phyloP scores from a whole-genome alignment of 1,139 yeast species.

The Zygoascus sp. region DNA sequence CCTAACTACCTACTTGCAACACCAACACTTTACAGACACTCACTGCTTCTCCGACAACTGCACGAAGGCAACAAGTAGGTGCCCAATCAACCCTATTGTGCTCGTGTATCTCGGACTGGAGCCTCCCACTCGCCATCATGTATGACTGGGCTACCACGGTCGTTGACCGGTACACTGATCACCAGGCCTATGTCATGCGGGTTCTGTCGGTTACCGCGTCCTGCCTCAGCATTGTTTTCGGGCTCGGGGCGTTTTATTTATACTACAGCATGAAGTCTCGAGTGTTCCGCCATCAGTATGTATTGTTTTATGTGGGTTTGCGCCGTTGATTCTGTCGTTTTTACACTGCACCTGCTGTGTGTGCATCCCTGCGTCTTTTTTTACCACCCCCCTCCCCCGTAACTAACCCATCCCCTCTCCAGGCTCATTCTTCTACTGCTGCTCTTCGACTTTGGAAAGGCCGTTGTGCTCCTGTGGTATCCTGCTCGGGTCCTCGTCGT shows the following conservation, averaged over 20 bases:
- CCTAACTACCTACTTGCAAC: too few species aligned
- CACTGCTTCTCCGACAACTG: too few species aligned
- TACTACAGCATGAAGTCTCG: conserved; percentile 30
- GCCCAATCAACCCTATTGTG: too few species aligned
- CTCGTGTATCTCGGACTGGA: background rate
- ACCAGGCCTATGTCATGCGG: conserved; percentile 27
- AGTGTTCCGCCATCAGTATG: conserved; percentile 33
- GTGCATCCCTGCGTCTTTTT: background rate
- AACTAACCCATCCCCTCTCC: too few species aligned
- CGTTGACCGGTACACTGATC: conserved; percentile 25
- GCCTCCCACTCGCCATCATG: background rate
- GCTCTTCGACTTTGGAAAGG: conserved; percentile 70
- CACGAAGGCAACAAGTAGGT: background rate
- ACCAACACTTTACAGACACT: too few species aligned
- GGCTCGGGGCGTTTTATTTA: conserved; percentile 33
- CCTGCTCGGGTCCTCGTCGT: conserved; percentile 58
- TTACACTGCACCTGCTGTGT: too few species aligned
- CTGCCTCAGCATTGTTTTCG: conserved; percentile 30
- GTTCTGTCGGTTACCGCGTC: conserved; percentile 32
- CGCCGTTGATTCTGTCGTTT: too few species aligned
- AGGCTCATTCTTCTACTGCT: conserved; percentile 58
- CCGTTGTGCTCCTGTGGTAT: conserved; percentile 62
- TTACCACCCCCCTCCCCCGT: too few species aligned
- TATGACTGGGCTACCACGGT: conserved; percentile 23
- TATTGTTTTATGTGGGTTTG: conserved; percentile 7